Evolutionary conservation across 148 eudicot genomes (phyloP).

Genomic region (Camellia granthamiana): DNA sequence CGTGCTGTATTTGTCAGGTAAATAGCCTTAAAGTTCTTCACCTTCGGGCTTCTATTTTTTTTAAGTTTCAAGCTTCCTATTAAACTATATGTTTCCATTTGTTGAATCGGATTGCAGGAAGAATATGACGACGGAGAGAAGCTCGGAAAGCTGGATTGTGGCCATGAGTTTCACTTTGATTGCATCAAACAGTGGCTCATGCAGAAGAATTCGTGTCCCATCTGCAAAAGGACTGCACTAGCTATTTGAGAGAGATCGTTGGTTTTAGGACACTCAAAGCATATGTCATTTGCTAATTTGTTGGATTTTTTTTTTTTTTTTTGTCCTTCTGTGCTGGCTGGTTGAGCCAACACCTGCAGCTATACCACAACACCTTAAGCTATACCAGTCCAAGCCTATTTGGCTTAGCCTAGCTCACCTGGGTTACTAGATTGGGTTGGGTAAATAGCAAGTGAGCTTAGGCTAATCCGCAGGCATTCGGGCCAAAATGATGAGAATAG

Average conservation of each 20-base stretch:
- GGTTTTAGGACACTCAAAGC: background rate
- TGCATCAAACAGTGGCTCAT: conserved; percentile 7
- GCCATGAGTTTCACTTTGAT: background rate
- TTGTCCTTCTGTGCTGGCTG: too few relatives aligned
- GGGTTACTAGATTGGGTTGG: too few relatives aligned
- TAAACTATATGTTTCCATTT: background rate
- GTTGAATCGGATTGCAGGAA: background rate
- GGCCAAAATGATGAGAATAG: too few relatives aligned
- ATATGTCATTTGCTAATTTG: background rate
- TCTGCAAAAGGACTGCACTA: conserved; percentile 55
- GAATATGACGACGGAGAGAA: background rate
- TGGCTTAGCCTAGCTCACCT: too few relatives aligned
- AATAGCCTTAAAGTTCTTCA: background rate
- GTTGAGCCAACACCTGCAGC: too few relatives aligned
- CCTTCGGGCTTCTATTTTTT: background rate
- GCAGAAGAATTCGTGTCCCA: conserved; percentile 68
- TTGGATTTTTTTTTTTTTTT: too few relatives aligned
- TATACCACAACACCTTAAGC: too few relatives aligned
- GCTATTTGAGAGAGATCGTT: background rate
- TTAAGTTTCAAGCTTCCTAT: background rate
- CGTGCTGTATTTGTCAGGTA: conserved; percentile 7
- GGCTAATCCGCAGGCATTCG: too few relatives aligned
- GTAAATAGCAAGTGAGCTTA: too few relatives aligned
- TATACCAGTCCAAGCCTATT: too few relatives aligned
- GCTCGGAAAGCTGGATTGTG: background rate